Evolutionary conservation across 306 rosid genomes (phyloP).

Genomic region (Acacia acuminata): DNA sequence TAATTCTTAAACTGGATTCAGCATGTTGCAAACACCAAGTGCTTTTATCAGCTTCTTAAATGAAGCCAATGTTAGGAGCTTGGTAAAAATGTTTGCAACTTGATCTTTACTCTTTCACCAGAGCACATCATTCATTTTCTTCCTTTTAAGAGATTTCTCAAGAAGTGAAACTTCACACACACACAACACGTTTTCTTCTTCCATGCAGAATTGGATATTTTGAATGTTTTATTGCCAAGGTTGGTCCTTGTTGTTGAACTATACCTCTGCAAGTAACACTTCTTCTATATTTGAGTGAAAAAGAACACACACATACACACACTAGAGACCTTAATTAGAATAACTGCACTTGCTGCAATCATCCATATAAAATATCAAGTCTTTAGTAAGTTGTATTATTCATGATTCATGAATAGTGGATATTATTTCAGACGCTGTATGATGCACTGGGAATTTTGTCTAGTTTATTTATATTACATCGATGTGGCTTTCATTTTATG

Average conservation of each 20-base stretch:
- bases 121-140: background rate
- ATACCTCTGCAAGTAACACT: background rate
- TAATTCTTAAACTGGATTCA: background rate
- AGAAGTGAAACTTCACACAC: background rate
- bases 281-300: constrained; percentile 18
- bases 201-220: background rate
- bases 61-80: background rate
- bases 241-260: background rate
- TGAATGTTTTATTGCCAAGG: background rate
- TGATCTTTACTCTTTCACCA: background rate
- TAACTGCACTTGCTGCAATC: background rate
- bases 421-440: background rate
- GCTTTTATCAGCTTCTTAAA: background rate
- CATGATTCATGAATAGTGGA: background rate
- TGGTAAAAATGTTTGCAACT: background rate
- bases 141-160: background rate
- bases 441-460: background rate
- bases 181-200: background rate
- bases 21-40: background rate
- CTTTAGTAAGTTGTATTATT: background rate
- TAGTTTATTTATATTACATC: background rate
- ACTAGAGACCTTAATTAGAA: constrained; percentile 24
- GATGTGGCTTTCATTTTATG: constrained; percentile 3
- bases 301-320: background rate
- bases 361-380: background rate